These are phyloP conservation scores for Coemansia sp. DNA, from an alignment of 192 early-diverging fungal genomes.

Conservation along the genomic window DNA sequence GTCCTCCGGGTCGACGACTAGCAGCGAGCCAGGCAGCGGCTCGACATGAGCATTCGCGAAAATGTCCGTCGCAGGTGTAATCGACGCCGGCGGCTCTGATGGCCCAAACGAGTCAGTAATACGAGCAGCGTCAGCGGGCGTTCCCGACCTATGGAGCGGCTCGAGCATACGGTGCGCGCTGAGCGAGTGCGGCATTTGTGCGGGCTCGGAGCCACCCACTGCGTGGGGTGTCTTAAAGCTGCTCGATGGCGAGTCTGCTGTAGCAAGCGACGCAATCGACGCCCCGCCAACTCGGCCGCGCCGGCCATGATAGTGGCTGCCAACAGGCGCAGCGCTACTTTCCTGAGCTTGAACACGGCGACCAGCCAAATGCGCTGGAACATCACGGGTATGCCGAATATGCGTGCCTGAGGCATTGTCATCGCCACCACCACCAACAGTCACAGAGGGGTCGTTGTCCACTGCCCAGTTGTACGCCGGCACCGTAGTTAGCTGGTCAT, in stretches of 20 bases:
- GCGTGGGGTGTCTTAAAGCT: slow-evolving; percentile 3
- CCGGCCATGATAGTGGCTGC: slow-evolving; percentile 16
- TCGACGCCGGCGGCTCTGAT: neutral
- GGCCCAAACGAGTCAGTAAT: neutral
- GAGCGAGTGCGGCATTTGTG: neutral
- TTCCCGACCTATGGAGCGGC: slow-evolving; percentile 3
- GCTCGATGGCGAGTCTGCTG: slow-evolving; percentile 3
- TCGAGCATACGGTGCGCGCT: slow-evolving; percentile 7
- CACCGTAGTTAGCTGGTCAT: slow-evolving; percentile 14
- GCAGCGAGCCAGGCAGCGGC: slow-evolving; percentile 36
- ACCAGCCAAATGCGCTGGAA: neutral
- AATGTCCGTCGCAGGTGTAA: slow-evolving; percentile 15
- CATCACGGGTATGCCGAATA: neutral
- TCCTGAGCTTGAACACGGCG: slow-evolving; percentile 23
- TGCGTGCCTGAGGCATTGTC: neutral
- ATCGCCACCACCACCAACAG: neutral
- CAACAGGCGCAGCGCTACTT: slow-evolving; percentile 10
- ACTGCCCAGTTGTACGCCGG: slow-evolving; percentile 32
- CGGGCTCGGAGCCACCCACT: neutral
- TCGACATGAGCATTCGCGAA: slow-evolving; percentile 43
- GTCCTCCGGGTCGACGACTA: slow-evolving; percentile 44
- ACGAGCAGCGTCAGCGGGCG: neutral
- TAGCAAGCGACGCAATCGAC: slow-evolving; percentile 25
- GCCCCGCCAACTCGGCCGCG: slow-evolving; percentile 27
- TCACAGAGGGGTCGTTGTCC: neutral